Base-by-base conservation (phyloP, 2,329 filamentous ascomycete species). In the Raffaelea ambrosiae region DNA sequence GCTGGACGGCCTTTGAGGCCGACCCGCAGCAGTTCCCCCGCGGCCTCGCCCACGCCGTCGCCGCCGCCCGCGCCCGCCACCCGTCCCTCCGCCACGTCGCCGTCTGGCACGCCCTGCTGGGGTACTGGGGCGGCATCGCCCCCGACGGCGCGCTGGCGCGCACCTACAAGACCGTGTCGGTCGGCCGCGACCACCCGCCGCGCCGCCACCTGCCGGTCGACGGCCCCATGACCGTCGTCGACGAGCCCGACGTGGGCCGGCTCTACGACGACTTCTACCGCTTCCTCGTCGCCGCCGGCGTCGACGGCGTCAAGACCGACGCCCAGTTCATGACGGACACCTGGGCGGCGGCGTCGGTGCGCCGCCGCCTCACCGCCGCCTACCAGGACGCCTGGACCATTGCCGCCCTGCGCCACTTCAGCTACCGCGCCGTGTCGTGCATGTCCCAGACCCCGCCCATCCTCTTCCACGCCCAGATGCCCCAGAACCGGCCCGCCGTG, bases 201-300 rank as follows among this genome's bases (percentile, higher is more conserved):
- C 68, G 69, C 11, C 61, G 68, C 43, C 67, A 73, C 47, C 59
- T 76, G 13, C 72, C 73, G 1, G 56, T 76, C 0, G 80, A 78
- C 9, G 83, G 80, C 0, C 78, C 76, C 19, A 85, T 95, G 67
- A 80, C 79, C 0, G 79, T 88, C 1, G 75, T 97, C 20, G 81
- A 83, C 5, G 77, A 83, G 35, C 78, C 86, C 40, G 88, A 96
- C 55, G 78, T 91, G 1, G 66, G 70, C 11, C 75, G 74, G 26
- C 86, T 96, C 61, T 98, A 95, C 63, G 74, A 88, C 49, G 91
- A 97, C 62, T 97, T 97, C 62, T 98, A 97, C 62, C 65, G 68
- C 2, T 97, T 95, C 59, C 76, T 98, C 1, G 73, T 74, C 0
- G 74, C 75, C 3, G 76, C 77, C 33, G 90, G 89, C 1, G 72